phyloP scores from a whole-genome alignment of 768 basidiomycete genomes.

The Lactarius vividus region DNA sequence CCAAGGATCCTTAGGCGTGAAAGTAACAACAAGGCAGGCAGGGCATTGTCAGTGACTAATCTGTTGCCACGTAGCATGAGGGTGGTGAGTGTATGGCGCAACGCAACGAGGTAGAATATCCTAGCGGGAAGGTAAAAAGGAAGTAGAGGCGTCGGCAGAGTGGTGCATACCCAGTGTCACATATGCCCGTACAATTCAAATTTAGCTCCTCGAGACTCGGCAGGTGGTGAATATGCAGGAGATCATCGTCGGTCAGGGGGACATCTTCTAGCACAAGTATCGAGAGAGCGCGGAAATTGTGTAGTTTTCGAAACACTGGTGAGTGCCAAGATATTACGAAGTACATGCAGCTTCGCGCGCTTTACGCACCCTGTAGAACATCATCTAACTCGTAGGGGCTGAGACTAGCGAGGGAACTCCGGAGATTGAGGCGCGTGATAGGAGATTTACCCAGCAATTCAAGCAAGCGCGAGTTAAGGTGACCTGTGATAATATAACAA shows the following conservation, averaged over 20 bases:
- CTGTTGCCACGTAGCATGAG: constrained; percentile 55
- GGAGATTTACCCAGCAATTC: constrained; percentile 46
- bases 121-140: constrained; percentile 36
- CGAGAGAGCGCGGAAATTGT: background rate
- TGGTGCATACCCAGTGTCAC: background rate
- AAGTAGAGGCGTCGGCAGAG: background rate
- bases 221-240: constrained; percentile 9
- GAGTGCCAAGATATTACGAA: constrained; percentile 27
- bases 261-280: background rate
- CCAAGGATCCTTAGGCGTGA: constrained; percentile 48
- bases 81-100: constrained; percentile 51
- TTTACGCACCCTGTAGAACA: constrained; percentile 3
- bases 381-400: background rate
- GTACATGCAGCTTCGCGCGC: background rate
- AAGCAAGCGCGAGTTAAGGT: constrained; percentile 46
- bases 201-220: constrained; percentile 1
- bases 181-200: constrained; percentile 45
- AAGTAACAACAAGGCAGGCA: constrained; percentile 53
- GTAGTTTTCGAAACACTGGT: constrained; percentile 2
- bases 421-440: constrained; percentile 41
- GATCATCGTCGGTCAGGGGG: background rate
- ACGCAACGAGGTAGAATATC: constrained; percentile 53
- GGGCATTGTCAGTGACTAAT: constrained; percentile 52
- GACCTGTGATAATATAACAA: constrained; percentile 36
- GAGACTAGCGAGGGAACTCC: constrained; percentile 38